A percentile compares a stretch with the other conserved stretches of the same genome.
These are phyloP conservation scores for Byssoonygena ceratinophila DNA, from an alignment of 2,329 filamentous ascomycete species.

Conservation along the genomic window DNA sequence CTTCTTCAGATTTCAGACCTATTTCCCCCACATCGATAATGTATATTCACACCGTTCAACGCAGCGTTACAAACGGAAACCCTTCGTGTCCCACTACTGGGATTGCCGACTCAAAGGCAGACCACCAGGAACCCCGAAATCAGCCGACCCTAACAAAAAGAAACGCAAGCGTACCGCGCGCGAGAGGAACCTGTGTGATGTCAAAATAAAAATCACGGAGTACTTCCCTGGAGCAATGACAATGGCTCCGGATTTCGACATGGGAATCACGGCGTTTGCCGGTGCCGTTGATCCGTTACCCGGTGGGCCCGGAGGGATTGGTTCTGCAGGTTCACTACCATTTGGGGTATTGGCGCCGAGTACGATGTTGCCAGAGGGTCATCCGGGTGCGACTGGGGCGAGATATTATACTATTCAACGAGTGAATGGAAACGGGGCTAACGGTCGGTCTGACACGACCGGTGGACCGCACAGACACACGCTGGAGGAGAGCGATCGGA, in stretches of 20 bases:
- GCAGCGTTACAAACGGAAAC: slow-evolving; percentile 68
- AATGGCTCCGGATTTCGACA: slow-evolving; percentile 23
- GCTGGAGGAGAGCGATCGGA: slow-evolving; percentile 61
- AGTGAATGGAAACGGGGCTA: slow-evolving; percentile 65
- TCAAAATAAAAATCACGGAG: slow-evolving; percentile 78
- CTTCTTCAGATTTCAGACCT: slow-evolving; percentile 56
- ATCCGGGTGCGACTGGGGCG: slow-evolving; percentile 42
- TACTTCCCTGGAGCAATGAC: slow-evolving; percentile 50
- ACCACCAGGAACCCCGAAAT: slow-evolving; percentile 67
- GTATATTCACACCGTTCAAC: slow-evolving; percentile 76
- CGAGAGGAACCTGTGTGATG: slow-evolving; percentile 68
- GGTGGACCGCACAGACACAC: slow-evolving; percentile 65
- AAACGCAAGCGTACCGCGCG: slow-evolving; percentile 67
- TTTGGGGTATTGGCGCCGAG: slow-evolving; percentile 39
- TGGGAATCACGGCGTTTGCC: slow-evolving; percentile 23
- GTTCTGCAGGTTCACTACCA: slow-evolving; percentile 22
- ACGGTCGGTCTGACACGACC: slow-evolving; percentile 59
- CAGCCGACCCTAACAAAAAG: slow-evolving; percentile 69
- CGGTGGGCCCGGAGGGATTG: slow-evolving; percentile 20
- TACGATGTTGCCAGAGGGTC: slow-evolving; percentile 32
- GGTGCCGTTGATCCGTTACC: slow-evolving; percentile 6
- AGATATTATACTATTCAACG: slow-evolving; percentile 65
- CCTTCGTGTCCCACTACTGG: slow-evolving; percentile 77
- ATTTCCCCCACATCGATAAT: slow-evolving; percentile 75
- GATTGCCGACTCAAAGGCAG: slow-evolving; percentile 73